These are phyloP conservation scores for Sanghuangporus weigelae DNA, from an alignment of 1,284 basidiomycete genomes.

Conservation along the genomic window DNA sequence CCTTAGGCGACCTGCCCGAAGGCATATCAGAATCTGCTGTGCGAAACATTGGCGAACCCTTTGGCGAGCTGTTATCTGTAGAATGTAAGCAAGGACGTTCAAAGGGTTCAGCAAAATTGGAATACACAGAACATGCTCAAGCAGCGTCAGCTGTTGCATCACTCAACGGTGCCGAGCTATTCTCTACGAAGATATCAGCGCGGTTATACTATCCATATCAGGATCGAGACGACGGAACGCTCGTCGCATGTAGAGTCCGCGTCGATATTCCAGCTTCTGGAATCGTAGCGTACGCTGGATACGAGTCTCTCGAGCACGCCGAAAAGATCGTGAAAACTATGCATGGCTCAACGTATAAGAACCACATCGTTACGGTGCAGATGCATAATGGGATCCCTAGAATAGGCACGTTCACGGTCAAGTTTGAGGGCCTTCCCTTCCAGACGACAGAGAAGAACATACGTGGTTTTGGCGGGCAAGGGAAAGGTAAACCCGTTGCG, in stretches of 20 bases:
- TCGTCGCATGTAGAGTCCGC: slow-evolving; percentile 4
- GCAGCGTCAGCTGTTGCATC: slow-evolving; percentile 7
- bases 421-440: slow-evolving; percentile 14
- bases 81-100: neutral
- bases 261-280: slow-evolving; percentile 17
- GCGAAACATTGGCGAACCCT: neutral
- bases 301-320: slow-evolving; percentile 5
- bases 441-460: slow-evolving; percentile 3
- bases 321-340: neutral
- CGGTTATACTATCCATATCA: neutral
- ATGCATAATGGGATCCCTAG: slow-evolving; percentile 4
- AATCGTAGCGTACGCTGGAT: slow-evolving; percentile 7
- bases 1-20: slow-evolving; percentile 12
- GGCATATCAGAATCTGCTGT: slow-evolving; percentile 3
- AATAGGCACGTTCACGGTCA: slow-evolving; percentile 9
- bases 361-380: slow-evolving; percentile 6
- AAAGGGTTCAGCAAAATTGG: slow-evolving; percentile 6
- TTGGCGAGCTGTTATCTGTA: slow-evolving; percentile 2
- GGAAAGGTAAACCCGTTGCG: neutral
- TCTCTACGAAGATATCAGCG: slow-evolving; percentile 4
- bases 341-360: slow-evolving; percentile 7
- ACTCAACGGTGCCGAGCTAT: slow-evolving; percentile 3
- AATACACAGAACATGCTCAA: slow-evolving; percentile 1
- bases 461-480: neutral
- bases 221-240: slow-evolving; percentile 1